These are phyloP conservation scores for Phialophora verrucosa DNA, from an alignment of 2,329 filamentous ascomycete genomes.

Conservation along the genomic window DNA sequence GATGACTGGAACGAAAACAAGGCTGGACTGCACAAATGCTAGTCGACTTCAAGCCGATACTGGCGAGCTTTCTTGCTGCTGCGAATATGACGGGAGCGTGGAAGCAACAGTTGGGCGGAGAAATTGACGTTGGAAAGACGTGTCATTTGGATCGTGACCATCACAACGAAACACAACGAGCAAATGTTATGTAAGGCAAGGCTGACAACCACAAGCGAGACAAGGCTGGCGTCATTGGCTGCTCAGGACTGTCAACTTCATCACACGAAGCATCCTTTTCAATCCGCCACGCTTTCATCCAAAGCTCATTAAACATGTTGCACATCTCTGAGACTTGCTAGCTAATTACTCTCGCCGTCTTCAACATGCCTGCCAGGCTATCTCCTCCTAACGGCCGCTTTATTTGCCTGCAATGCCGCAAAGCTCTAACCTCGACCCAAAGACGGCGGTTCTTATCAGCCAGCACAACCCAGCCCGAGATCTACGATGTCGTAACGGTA, in stretches of 20 bases:
- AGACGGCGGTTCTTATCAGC: constrained; percentile 29
- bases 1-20: background rate
- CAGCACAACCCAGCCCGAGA: constrained; percentile 55
- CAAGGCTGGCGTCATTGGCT: constrained; percentile 1
- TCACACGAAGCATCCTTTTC: background rate
- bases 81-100: background rate
- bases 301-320: background rate
- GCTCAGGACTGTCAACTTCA: background rate
- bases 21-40: background rate
- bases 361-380: constrained; percentile 25
- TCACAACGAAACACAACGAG: background rate
- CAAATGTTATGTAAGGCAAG: background rate
- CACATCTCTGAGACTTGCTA: background rate
- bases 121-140: background rate
- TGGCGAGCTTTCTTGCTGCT: background rate
- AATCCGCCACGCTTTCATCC: background rate
- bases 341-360: background rate
- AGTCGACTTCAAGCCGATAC: background rate
- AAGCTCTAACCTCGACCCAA: constrained; percentile 17
- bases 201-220: background rate
- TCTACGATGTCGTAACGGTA: constrained; percentile 92
- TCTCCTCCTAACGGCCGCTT: constrained; percentile 4
- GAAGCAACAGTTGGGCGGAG: background rate
- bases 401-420: constrained; percentile 29
- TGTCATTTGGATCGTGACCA: background rate